Conservation (phyloP, 805 yeast genomes). For the Candida maris region DNA sequence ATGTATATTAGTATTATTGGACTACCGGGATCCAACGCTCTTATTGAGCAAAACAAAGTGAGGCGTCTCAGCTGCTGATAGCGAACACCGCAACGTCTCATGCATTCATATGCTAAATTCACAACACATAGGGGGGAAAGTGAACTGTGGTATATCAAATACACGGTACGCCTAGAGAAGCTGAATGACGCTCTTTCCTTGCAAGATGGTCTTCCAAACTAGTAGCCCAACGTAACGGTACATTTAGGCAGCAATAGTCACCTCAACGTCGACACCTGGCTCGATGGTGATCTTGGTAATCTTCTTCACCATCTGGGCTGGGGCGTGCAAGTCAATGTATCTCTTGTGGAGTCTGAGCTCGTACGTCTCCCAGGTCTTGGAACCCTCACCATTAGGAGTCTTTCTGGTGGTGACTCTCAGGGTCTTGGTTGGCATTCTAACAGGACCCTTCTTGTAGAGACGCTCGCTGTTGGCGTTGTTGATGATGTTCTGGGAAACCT, state of each 20-base stretch:
- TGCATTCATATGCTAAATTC: constrained; percentile 23
- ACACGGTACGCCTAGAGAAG: constrained; percentile 58
- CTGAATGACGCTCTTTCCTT: neutral
- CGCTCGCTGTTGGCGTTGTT: constrained; percentile 78
- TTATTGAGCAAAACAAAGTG: no score
- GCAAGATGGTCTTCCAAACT: neutral
- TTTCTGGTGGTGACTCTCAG: constrained; percentile 98
- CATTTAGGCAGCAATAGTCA: constrained; percentile 78
- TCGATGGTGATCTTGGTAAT: constrained; percentile 97
- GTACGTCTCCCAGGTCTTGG: constrained; percentile 99
- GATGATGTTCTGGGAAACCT: constrained; percentile 88
- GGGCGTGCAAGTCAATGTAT: constrained; percentile 96
- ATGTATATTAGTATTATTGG: no score
- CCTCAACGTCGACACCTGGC: constrained; percentile 99
- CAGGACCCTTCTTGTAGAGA: constrained; percentile 96
- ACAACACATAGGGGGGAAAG: constrained; percentile 15
- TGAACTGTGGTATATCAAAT: constrained; percentile 32
- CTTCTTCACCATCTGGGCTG: constrained; percentile 88
- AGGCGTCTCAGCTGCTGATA: constrained; percentile 42
- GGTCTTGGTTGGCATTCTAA: constrained; percentile 99
- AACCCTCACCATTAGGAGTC: constrained; percentile 99
- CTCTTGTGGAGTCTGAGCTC: constrained; percentile 99
- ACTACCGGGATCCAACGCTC: no score
- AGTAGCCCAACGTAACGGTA: constrained; percentile 4
- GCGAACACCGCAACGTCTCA: constrained; percentile 59